phyloP scores from a whole-genome alignment of 768 basidiomycete species.

The Suillus placidus region DNA sequence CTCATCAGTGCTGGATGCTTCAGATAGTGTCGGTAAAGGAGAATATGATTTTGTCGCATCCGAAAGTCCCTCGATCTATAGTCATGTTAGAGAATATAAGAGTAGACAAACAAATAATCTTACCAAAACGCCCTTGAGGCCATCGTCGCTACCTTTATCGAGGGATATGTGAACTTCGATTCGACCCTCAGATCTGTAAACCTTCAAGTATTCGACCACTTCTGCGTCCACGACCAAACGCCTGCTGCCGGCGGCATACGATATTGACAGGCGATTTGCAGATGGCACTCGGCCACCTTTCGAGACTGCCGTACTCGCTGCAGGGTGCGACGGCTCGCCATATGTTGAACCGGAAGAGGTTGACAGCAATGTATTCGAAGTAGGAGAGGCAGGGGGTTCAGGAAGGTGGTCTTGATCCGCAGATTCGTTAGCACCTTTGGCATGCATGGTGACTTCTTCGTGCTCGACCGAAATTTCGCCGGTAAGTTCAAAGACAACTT shows the following conservation, averaged over 20 bases:
- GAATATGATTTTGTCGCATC: conserved; percentile 73
- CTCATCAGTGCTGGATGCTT: conserved; percentile 48
- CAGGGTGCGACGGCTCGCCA: conserved; percentile 47
- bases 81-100: conserved; percentile 14
- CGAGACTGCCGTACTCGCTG: conserved; percentile 17
- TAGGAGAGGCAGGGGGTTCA: conserved; percentile 61
- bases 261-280: conserved; percentile 89
- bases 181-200: conserved; percentile 80
- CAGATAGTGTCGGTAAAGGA: conserved; percentile 51
- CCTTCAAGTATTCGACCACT: conserved; percentile 77
- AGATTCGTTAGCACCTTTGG: conserved; percentile 20
- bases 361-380: conserved; percentile 49
- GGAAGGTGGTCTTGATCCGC: conserved; percentile 50
- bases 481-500: conserved; percentile 12
- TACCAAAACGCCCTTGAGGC: conserved; percentile 77
- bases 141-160: conserved; percentile 54
- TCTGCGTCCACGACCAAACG: conserved; percentile 89
- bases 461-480: conserved; percentile 27
- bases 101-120: conserved; percentile 25
- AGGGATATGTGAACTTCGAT: conserved; percentile 80
- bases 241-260: conserved; percentile 87
- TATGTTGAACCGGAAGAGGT: conserved; percentile 41
- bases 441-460: conserved; percentile 16
- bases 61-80: conserved; percentile 75
- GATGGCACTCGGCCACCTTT: conserved; percentile 58